These are phyloP conservation scores for Austroboletus eburneus DNA, from an alignment of 768 basidiomycete species.

Conservation along the genomic window DNA sequence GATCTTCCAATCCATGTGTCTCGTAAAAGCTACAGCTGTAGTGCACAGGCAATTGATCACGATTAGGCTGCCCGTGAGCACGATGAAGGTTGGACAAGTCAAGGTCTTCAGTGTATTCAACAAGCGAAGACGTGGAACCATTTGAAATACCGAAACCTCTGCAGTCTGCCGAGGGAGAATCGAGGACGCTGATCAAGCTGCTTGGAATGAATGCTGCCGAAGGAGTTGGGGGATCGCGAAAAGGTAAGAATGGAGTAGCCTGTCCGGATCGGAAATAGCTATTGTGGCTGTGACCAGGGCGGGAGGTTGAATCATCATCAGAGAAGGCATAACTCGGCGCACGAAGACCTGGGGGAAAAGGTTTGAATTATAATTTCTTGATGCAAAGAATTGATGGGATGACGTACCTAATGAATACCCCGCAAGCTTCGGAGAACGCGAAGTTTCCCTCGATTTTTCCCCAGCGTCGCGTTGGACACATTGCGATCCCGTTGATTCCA, in stretches of 20 bases:
- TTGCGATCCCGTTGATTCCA: conserved; percentile 12
- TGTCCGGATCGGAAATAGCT: conserved; percentile 16
- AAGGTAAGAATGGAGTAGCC: conserved; percentile 47
- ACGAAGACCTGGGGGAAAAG: conserved; percentile 17
- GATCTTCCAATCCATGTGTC: conserved; percentile 14
- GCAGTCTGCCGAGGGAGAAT: conserved; percentile 57
- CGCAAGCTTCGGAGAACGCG: conserved; percentile 25
- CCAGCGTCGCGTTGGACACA: conserved; percentile 4
- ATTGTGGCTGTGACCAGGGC: conserved; percentile 10
- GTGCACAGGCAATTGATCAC: conserved; percentile 24
- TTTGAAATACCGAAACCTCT: conserved; percentile 18
- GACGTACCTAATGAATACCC: conserved; percentile 31
- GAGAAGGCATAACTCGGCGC: conserved; percentile 40
- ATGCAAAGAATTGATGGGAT: conserved; percentile 18
- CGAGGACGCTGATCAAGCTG: conserved; percentile 42
- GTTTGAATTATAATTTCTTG: conserved; percentile 9
- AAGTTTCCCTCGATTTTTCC: conserved; percentile 13
- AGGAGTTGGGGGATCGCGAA: conserved; percentile 39
- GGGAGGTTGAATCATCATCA: conserved; percentile 37
- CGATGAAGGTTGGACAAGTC: conserved; percentile 47
- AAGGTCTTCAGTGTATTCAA: conserved; percentile 35
- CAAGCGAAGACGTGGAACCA: conserved; percentile 21
- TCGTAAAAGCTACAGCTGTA: conserved; percentile 35
- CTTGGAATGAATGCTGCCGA: conserved; percentile 53
- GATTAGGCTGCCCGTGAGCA: conserved; percentile 8